Evolutionary conservation across 176 grass and related monocot species (phyloP), one percentile per base, ranked within the genome.

Genomic region (Echinochloa phyllopogon): DNA sequence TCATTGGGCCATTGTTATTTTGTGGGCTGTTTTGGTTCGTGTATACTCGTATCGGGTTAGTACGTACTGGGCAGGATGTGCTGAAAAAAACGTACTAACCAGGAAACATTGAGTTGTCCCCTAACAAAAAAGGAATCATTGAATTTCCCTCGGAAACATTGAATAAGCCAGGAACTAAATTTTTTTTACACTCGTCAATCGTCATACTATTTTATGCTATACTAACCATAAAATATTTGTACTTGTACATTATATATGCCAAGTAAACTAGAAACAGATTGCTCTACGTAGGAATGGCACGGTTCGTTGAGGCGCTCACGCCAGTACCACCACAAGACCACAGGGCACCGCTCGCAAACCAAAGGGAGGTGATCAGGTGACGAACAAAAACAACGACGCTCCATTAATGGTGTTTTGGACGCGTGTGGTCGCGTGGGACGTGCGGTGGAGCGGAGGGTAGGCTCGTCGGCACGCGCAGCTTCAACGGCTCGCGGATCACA

Each of bases 391-490:
- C 62, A 41, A 63, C 14, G 42, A 25, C 16, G 6, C 44, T 12
- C 42, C 42, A 76, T 40, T 65, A 33, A 45, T 18, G 65, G 39
- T 20, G 44, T 40, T 66, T 58, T 84, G 87, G 87, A 84, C 18
- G 38, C 57, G 57, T 15, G 74, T 39, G 47, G 39, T 1, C 29
- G n/a, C n/a, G n/a, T n/a, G n/a, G n/a, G n/a, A n/a, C n/a, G 29
- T 33, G 29, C 29, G 29, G 29, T 33, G 29, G 29, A 16, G n/a
- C n/a, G n/a, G 25, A 16, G 4, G 21, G 66, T 44, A n/a, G 12
- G 44, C 60, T 76, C 65, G 55, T 49, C 17, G 64, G 74, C 79
- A 23, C 27, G 27, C 49, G 58, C 48, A 24, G 18, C 21, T 63
- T 56, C 42, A 38, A 63, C 53, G 53, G 27, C 41, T 60, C 65